A percentile compares a stretch with the other conserved stretches of the same genome.
Evolutionary conservation across 805 yeast genomes (phyloP).

Genomic region (Candida montana): DNA sequence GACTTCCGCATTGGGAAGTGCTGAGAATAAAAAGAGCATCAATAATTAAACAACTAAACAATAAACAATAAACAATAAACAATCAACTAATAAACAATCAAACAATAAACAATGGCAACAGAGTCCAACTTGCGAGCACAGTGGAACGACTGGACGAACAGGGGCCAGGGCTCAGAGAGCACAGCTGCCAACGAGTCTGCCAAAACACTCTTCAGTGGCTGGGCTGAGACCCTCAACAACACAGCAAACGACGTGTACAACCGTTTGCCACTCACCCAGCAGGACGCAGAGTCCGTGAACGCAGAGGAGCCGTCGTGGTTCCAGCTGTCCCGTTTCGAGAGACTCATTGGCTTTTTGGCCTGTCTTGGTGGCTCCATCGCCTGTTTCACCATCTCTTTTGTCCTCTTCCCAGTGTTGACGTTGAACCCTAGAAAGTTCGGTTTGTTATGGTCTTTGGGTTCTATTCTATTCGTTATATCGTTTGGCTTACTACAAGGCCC

Average conservation of each 20-base stretch:
- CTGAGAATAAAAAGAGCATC: neutral
- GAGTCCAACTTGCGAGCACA: conserved; percentile 32
- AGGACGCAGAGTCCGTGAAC: conserved; percentile 36
- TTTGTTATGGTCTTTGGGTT: conserved; percentile 85
- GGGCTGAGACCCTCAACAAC: conserved; percentile 33
- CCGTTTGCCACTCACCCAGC: conserved; percentile 58
- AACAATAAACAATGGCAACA: conserved; percentile 12
- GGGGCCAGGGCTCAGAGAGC: conserved; percentile 25
- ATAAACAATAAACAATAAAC: neutral
- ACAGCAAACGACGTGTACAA: conserved; percentile 54
- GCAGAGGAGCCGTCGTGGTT: conserved; percentile 75
- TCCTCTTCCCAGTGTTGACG: conserved; percentile 84
- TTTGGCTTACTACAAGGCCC: conserved; percentile 95
- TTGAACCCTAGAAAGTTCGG: conserved; percentile 90
- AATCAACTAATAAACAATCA: no score
- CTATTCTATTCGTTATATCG: conserved; percentile 76
- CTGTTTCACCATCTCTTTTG: conserved; percentile 77
- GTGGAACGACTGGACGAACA: conserved; percentile 33
- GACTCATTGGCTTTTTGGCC: conserved; percentile 69
- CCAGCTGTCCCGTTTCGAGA: conserved; percentile 67
- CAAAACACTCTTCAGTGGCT: conserved; percentile 31
- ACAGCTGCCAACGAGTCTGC: conserved; percentile 29
- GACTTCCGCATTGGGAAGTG: conserved; percentile 8
- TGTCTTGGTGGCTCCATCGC: conserved; percentile 73
- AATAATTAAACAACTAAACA: no score